Evolutionary conservation across 495 filamentous ascomycete species (phyloP).

Genomic region (Tuber magnatum): DNA sequence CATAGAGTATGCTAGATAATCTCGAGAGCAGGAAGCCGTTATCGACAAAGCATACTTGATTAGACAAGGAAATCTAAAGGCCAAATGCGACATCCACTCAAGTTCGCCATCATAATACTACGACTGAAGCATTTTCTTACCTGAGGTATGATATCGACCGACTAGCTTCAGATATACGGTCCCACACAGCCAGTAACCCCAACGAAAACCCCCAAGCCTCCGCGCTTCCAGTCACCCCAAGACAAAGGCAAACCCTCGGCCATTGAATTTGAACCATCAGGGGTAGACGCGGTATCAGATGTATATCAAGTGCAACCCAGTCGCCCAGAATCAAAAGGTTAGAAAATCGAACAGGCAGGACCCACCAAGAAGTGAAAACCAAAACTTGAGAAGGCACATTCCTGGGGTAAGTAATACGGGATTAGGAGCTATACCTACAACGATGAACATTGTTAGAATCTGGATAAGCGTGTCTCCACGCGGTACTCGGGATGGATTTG

Average conservation of each 20-base stretch:
- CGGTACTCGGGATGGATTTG: too few species aligned
- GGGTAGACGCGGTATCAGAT: not conserved
- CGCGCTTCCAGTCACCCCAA: not conserved
- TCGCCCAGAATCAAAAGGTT: not conserved
- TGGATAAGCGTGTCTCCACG: too few species aligned
- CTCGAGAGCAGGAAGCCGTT: not conserved
- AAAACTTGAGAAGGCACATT: not conserved
- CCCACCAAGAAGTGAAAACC: not conserved
- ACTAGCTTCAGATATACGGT: not conserved
- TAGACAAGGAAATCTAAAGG: not conserved
- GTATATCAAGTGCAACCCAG: not conserved
- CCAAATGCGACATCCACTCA: not conserved
- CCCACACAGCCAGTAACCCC: not conserved
- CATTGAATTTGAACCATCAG: not conserved
- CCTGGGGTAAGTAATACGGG: not conserved
- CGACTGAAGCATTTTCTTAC: not conserved
- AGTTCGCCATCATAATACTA: not conserved
- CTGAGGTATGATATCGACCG: not conserved
- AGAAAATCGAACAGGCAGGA: not conserved
- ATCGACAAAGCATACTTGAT: not conserved
- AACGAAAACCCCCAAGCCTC: not conserved
- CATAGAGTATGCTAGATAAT: too few species aligned
- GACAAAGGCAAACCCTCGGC: not conserved
- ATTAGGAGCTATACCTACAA: not conserved
- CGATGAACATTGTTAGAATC: not conserved